Evolutionary conservation across 305 asterid genomes (phyloP).

Genomic region (Fraxinus floribunda): DNA sequence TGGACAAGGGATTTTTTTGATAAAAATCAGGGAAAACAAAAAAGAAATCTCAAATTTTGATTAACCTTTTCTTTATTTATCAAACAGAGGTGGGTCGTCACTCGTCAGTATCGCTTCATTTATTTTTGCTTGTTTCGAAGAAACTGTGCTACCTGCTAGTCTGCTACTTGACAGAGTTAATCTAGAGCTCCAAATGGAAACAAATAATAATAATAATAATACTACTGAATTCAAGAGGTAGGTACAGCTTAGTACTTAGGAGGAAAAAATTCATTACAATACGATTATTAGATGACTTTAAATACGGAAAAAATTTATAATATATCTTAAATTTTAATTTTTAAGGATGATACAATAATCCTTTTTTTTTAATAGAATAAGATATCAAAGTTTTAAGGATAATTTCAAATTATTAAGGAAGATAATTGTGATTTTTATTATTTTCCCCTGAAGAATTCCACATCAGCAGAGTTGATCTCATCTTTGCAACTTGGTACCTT

Average conservation of each 20-base stretch:
- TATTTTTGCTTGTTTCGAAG: no score
- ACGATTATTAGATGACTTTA: background rate
- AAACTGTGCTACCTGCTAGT: no score
- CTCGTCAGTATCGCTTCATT: background rate
- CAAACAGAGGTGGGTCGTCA: background rate
- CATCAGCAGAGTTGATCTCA: slow-evolving; percentile 32
- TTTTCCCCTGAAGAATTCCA: slow-evolving; percentile 8
- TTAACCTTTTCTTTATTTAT: background rate
- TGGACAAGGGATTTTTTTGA: background rate
- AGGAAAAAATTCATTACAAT: no score
- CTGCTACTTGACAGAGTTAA: no score
- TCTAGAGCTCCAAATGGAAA: no score
- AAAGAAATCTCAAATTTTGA: background rate
- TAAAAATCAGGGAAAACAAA: background rate
- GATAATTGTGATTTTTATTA: background rate
- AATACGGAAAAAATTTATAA: background rate
- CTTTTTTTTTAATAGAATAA: no score
- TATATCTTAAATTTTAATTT: no score
- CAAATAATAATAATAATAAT: no score
- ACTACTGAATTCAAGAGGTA: no score
- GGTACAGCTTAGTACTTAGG: no score
- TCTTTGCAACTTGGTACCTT: background rate
- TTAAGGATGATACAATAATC: background rate
- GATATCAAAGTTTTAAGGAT: background rate
- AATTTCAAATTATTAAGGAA: background rate